These are phyloP conservation scores for Kwoniella europaea DNA, from an alignment of 768 basidiomycete genomes.

Conservation along the genomic window DNA sequence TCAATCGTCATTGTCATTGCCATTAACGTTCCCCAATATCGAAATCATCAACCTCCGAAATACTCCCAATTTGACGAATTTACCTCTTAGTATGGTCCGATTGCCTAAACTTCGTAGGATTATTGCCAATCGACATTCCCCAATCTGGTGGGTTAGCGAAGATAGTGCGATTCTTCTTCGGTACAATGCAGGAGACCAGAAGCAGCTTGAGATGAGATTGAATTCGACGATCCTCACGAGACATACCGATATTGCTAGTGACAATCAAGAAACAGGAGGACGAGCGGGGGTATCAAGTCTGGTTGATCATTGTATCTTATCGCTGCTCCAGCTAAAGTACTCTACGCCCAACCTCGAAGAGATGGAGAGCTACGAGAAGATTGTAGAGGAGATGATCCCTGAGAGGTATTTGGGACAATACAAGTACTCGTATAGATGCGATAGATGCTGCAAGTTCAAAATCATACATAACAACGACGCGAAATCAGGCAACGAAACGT, in stretches of 20 bases:
- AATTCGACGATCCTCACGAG: too few species aligned
- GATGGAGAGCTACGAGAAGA: not conserved
- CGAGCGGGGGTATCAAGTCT: too few species aligned
- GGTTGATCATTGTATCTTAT: not conserved
- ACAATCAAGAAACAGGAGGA: too few species aligned
- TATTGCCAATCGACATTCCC: not conserved
- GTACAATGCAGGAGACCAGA: not conserved
- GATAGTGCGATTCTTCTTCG: too few species aligned
- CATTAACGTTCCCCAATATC: conserved; percentile 15
- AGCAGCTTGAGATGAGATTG: too few species aligned
- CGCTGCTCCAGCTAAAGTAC: not conserved
- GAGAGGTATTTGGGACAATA: not conserved
- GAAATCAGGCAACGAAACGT: not conserved
- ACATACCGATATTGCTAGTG: too few species aligned
- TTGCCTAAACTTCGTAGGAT: conserved; percentile 8
- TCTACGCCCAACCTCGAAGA: not conserved
- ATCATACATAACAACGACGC: not conserved
- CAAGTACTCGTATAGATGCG: not conserved
- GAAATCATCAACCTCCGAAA: conserved; percentile 15
- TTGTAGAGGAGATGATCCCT: not conserved
- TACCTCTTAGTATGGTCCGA: conserved; percentile 15
- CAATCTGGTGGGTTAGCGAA: not conserved
- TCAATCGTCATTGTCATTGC: not conserved
- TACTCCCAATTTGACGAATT: conserved; percentile 9
- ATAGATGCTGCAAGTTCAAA: not conserved